Evolutionary conservation across 768 basidiomycete genomes (phyloP).

Genomic region (Polyporus arcularius): DNA sequence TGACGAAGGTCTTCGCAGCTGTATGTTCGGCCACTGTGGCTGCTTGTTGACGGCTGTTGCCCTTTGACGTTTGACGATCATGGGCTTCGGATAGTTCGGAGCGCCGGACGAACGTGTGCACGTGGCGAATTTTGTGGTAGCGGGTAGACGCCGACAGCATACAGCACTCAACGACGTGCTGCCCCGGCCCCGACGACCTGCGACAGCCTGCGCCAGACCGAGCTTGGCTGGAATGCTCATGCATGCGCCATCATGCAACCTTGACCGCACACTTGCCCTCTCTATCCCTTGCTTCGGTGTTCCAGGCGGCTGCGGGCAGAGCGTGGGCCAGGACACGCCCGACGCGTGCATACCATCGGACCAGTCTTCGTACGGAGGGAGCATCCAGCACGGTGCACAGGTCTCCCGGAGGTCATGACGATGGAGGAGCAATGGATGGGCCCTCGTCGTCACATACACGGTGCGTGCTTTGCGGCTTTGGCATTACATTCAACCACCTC

Average conservation of each 20-base stretch:
- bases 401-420: conserved; percentile 1
- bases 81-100: not conserved
- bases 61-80: not conserved
- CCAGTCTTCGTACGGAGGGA: conserved; percentile 11
- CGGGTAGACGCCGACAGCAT: not conserved
- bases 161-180: conserved; percentile 4
- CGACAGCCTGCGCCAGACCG: conserved; percentile 12
- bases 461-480: conserved; percentile 4
- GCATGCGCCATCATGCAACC: conserved; percentile 44
- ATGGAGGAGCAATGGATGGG: not conserved
- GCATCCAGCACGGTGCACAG: not conserved
- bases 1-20: not conserved
- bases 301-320: conserved; percentile 51
- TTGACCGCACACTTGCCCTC: conserved; percentile 26
- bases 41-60: not conserved
- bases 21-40: not conserved
- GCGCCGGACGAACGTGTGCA: conserved; percentile 1
- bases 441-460: conserved; percentile 5
- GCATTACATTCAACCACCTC: not conserved
- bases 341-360: conserved; percentile 21
- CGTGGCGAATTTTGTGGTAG: conserved; percentile 21
- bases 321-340: conserved; percentile 40
- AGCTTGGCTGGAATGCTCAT: conserved; percentile 30
- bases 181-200: conserved; percentile 4
- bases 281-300: conserved; percentile 38